These are phyloP conservation scores for Metroxylon sagu DNA, from an alignment of 176 grass and related monocot genomes.

Conservation along the genomic window DNA sequence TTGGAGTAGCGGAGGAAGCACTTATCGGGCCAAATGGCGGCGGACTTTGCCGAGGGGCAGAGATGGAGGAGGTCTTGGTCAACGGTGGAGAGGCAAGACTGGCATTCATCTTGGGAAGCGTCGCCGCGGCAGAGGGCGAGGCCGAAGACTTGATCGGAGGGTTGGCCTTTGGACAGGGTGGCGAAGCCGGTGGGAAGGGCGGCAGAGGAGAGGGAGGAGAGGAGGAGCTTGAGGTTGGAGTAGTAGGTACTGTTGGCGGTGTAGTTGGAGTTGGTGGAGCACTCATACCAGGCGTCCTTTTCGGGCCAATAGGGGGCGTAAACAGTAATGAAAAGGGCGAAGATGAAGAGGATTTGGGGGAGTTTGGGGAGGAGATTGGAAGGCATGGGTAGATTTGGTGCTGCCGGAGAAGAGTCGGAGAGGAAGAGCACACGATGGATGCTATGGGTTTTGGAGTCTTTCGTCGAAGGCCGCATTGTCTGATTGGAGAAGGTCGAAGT, in stretches of 20 bases:
- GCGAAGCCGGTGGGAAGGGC: slow-evolving; percentile 14
- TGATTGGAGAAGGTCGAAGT: too few relatives aligned
- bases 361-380: too few relatives aligned
- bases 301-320: too few relatives aligned
- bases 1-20: slow-evolving; percentile 33
- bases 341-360: too few relatives aligned
- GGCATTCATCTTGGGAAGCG: slow-evolving; percentile 14
- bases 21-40: slow-evolving; percentile 7
- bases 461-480: too few relatives aligned
- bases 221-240: slow-evolving; percentile 32
- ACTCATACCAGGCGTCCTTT: too few relatives aligned
- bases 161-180: not conserved
- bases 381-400: too few relatives aligned
- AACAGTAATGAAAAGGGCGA: too few relatives aligned
- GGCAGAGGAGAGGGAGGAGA: slow-evolving; percentile 9
- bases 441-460: too few relatives aligned
- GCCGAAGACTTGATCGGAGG: slow-evolving; percentile 20
- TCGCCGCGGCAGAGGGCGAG: slow-evolving; percentile 41
- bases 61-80: slow-evolving; percentile 1
- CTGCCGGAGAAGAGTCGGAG: too few relatives aligned
- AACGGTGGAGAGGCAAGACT: slow-evolving; percentile 17
- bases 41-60: slow-evolving; percentile 10
- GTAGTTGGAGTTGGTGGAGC: slow-evolving; percentile 4
- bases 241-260: slow-evolving; percentile 12
- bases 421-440: too few relatives aligned